Evolutionary conservation across 139 green algal genomes (phyloP).

Genomic region (Parachlorella kessleri): DNA sequence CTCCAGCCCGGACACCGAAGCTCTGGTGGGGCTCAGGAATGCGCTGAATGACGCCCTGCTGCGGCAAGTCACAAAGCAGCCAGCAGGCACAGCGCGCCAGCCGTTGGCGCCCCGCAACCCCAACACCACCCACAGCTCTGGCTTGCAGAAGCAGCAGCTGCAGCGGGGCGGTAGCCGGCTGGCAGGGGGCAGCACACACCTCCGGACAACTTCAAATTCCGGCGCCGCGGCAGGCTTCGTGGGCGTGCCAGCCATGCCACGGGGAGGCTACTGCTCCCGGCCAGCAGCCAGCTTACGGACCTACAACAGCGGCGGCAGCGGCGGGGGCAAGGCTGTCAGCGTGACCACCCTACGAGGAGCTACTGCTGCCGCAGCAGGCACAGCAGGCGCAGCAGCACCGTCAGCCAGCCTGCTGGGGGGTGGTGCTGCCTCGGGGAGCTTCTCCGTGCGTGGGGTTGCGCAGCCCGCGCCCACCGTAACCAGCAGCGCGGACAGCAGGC

Average conservation of each 20-base stretch:
- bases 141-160: no score
- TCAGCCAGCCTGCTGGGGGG: no score
- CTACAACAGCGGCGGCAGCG: background rate
- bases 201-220: no score
- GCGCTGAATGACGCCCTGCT: background rate
- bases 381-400: background rate
- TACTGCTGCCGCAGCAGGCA: background rate
- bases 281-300: no score
- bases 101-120: conserved; percentile 21
- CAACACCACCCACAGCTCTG: conserved; percentile 8
- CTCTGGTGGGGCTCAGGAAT: background rate
- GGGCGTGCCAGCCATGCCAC: no score
- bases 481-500: conserved; percentile 7
- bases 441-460: background rate
- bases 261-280: no score
- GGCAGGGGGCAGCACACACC: no score
- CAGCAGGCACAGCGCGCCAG: background rate
- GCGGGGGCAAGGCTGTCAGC: no score
- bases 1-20: conserved; percentile 9
- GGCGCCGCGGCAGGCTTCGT: no score
- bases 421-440: no score
- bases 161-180: no score
- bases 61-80: background rate
- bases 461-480: background rate
- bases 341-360: no score